Conservation (phyloP, 495 filamentous ascomycete species). For the Xylaria intraflava region DNA sequence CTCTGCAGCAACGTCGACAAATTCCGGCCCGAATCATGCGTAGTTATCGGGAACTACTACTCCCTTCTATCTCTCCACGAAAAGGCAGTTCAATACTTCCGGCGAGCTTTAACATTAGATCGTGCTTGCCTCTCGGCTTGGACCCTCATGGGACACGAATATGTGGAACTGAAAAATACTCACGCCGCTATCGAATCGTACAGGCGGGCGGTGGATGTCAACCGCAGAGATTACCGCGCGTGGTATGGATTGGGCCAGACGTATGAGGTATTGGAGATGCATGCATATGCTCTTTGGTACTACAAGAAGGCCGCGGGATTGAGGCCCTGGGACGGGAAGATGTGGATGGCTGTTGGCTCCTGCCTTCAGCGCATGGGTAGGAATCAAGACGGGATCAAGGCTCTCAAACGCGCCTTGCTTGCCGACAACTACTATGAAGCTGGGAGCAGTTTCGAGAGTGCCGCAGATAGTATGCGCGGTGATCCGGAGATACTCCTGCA, state of each 20-base stretch:
- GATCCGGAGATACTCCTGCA: constrained; percentile 87
- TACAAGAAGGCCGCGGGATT: constrained; percentile 92
- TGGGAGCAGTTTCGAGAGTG: constrained; percentile 39
- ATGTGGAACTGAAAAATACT: constrained; percentile 98
- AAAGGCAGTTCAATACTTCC: constrained; percentile 97
- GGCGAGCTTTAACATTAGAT: constrained; percentile 90
- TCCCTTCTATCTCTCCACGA: constrained; percentile 88
- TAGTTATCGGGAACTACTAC: constrained; percentile 97
- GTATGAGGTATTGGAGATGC: constrained; percentile 97
- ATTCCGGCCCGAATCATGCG: constrained; percentile 95
- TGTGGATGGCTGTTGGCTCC: constrained; percentile 95
- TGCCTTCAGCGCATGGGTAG: constrained; percentile 85
- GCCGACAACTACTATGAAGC: constrained; percentile 74
- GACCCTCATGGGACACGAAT: constrained; percentile 99
- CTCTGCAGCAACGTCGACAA: constrained; percentile 84
- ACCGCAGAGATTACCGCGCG: constrained; percentile 92
- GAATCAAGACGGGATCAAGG: constrained; percentile 80
- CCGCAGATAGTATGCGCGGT: constrained; percentile 46
- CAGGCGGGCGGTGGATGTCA: constrained; percentile 90
- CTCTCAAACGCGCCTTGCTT: constrained; percentile 82
- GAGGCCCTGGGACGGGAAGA: constrained; percentile 87
- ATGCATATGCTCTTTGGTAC: constrained; percentile 93
- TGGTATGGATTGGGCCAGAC: constrained; percentile 98
- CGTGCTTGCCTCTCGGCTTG: constrained; percentile 88
- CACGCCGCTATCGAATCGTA: constrained; percentile 98